Base-by-base conservation (phyloP, 345 rosid genomes). In the Geranium brycei region DNA sequence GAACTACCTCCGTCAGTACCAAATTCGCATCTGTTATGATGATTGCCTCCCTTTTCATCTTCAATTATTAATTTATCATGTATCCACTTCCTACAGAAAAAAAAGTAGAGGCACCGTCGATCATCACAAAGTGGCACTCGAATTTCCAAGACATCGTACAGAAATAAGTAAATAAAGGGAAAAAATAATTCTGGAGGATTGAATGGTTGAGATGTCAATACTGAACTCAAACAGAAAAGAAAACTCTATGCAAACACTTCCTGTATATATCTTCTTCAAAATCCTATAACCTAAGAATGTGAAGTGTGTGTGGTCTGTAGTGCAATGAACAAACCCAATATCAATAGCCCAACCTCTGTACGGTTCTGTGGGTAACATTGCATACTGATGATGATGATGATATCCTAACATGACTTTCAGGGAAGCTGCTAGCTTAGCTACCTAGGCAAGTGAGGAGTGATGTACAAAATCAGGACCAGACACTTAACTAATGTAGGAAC, bases 1-100 rank as follows among this genome's bases (percentile, higher is more conserved):
- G 73, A 61, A 53, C 64, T 65, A 64, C 70, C 59, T 61, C 47
- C 2, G 30, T 69, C 47, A n/a, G 53, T 13, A 64, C 69, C 61
- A 68, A 10, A 2, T 17, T 32, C 51, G 57, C 69, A 30, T 28
- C 64, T 30, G 70, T 41, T 38, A 23, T 19, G 31, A 57, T 57
- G 17, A 63, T 64, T 4, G 41, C 10, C 41, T 35, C 31, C 59
- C 28, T 63, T 59, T 56, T 55, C 57, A 67, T 64, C 53, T 61
- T 58, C 66, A 58, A 31, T 64, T 64, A 31, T 69, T n/a, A n/a
- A n/a, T n/a, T n/a, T 61, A 75, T 63, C 59, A 47, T 10, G 53
- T 74, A 64, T 66, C 75, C 75, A 31, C 72, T 63, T 73, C 81
- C 83, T 77, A 66, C 17, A 65, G 66, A 40, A 66, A n/a, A n/a